Percentiles rank a stretch among this genome's conserved stretches.
Evolutionary conservation across 495 filamentous ascomycete species (phyloP).

Genomic region (Neurospora sp.): DNA sequence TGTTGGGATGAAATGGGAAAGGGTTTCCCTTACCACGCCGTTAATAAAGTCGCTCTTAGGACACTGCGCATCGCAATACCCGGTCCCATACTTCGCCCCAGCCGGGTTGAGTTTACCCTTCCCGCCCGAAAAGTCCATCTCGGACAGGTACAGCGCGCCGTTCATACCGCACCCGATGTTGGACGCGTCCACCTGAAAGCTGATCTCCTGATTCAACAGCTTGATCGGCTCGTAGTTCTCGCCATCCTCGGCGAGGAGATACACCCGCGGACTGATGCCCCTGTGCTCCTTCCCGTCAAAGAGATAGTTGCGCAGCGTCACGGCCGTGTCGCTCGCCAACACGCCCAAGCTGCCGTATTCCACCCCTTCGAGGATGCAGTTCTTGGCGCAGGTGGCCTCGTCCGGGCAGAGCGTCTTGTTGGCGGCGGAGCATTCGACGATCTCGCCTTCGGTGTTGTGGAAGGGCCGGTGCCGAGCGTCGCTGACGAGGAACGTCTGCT

Average conservation of each 20-base stretch:
- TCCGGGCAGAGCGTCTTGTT: slow-evolving; percentile 40
- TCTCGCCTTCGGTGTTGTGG: slow-evolving; percentile 27
- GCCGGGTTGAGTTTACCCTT: slow-evolving; percentile 46
- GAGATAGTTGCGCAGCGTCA: slow-evolving; percentile 37
- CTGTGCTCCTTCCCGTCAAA: slow-evolving; percentile 18
- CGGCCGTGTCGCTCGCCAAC: slow-evolving; percentile 25
- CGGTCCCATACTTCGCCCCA: slow-evolving; percentile 55
- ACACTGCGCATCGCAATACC: slow-evolving; percentile 66
- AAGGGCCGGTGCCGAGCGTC: slow-evolving; percentile 41
- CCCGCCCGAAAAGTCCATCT: slow-evolving; percentile 51
- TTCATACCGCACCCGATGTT: slow-evolving; percentile 56
- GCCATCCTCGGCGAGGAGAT: slow-evolving; percentile 45
- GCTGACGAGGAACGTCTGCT: slow-evolving; percentile 38
- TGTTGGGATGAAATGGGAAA: neutral
- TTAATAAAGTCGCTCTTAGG: slow-evolving; percentile 44
- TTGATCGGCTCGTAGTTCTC: slow-evolving; percentile 51
- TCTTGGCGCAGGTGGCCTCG: slow-evolving; percentile 36
- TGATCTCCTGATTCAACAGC: slow-evolving; percentile 48
- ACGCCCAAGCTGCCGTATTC: slow-evolving; percentile 41
- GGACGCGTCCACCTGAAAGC: slow-evolving; percentile 55
- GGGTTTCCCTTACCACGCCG: slow-evolving; percentile 33
- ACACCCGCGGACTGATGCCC: slow-evolving; percentile 44
- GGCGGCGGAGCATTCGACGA: slow-evolving; percentile 31
- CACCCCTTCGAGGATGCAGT: slow-evolving; percentile 38
- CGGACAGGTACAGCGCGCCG: slow-evolving; percentile 55